Percentiles rank a stretch among this genome's conserved stretches.
Conservation (phyloP, 495 filamentous ascomycete genomes). For the Lophium mytilinum region DNA sequence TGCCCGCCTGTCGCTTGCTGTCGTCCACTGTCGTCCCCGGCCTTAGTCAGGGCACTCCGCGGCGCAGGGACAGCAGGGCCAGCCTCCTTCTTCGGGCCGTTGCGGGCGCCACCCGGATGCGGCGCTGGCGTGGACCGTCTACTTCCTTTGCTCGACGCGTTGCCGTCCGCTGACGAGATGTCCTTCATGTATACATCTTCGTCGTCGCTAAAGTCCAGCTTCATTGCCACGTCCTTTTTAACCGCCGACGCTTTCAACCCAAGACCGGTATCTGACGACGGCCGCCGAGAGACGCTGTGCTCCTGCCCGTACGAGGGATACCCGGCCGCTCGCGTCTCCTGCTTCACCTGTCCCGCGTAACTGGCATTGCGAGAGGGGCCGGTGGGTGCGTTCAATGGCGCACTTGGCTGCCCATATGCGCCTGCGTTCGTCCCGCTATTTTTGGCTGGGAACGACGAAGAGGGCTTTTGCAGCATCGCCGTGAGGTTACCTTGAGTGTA, state of each 20-base stretch:
- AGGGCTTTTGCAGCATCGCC: conserved; percentile 42
- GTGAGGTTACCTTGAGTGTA: conserved; percentile 67
- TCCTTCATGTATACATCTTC: conserved; percentile 23
- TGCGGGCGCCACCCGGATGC: not conserved
- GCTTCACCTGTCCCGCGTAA: not conserved
- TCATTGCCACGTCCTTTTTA: conserved; percentile 11
- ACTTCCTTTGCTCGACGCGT: conserved; percentile 4
- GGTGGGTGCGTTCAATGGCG: not conserved
- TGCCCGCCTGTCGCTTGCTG: not conserved
- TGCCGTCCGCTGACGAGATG: conserved; percentile 6
- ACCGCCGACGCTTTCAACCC: not conserved
- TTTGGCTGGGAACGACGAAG: conserved; percentile 8
- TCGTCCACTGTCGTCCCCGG: not conserved
- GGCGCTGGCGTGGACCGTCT: conserved; percentile 9
- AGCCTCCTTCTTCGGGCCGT: not conserved
- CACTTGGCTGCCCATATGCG: not conserved
- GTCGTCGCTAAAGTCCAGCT: not conserved
- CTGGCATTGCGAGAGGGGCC: not conserved
- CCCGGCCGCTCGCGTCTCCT: not conserved
- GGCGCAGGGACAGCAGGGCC: too few species aligned
- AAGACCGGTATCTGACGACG: not conserved
- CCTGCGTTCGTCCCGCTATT: not conserved
- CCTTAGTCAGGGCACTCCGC: not conserved
- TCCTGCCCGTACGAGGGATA: not conserved
- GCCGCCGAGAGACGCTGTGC: not conserved